These are phyloP conservation scores for Malassezia caprae DNA, from an alignment of 1,284 basidiomycete genomes.

Conservation along the genomic window DNA sequence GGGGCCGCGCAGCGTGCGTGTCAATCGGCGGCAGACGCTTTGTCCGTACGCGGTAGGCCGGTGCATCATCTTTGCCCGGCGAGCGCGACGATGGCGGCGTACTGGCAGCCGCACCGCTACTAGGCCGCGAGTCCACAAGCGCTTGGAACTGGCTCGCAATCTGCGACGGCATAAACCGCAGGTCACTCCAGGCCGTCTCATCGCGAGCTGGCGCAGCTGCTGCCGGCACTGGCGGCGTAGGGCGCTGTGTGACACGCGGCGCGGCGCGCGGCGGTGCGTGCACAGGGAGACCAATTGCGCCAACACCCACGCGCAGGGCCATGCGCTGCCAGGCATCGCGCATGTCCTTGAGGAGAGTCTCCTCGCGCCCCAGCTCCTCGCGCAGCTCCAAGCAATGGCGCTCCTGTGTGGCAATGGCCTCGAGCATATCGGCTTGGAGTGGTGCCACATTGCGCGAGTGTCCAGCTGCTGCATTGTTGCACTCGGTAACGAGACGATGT, in stretches of 20 bases:
- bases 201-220: background rate
- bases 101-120: background rate
- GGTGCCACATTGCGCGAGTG: background rate
- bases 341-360: conserved; percentile 2
- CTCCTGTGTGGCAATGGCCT: conserved; percentile 14
- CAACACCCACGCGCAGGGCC: conserved; percentile 1
- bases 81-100: background rate
- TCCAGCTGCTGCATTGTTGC: background rate
- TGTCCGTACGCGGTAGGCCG: background rate
- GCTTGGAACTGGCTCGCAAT: background rate
- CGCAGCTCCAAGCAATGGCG: conserved; percentile 16
- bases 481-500: background rate
- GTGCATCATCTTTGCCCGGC: background rate
- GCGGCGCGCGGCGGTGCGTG: background rate
- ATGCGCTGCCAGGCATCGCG: conserved; percentile 15
- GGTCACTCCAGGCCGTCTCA: background rate
- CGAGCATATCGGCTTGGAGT: background rate
- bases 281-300: background rate
- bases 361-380: conserved; percentile 11
- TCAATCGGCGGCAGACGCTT: background rate
- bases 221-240: background rate
- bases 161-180: background rate
- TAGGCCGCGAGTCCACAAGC: background rate
- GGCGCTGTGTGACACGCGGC: background rate
- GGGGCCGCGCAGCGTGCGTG: background rate